Base-by-base conservation (phyloP, 2,329 filamentous ascomycete species). In the Fonsecaea pedrosoi region DNA sequence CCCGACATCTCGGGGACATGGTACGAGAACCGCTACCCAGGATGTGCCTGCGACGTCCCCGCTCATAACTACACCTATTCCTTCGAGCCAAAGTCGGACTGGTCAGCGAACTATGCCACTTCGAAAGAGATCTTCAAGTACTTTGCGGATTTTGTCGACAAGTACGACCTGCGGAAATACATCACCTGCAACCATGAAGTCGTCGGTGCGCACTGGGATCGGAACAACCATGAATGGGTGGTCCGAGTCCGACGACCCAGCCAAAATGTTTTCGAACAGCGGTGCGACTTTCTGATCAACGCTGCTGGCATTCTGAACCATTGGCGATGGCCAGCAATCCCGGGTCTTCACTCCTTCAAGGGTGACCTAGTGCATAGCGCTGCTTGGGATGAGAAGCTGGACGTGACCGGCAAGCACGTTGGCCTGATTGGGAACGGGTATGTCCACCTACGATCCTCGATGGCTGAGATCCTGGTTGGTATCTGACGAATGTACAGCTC, bases 31-130 rank as follows among this genome's bases (percentile, higher is more conserved):
- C 72, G 72, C 1, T 81, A 80, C 62, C 79, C 79, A 0, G 80
- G 80, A 3, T 13, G 62, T 4, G 59, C 45, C 40, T 92, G 89
- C 70, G 89, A 91, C 74, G 86, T 92, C 18, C 88, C 89, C 0
- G 85, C 88, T 0, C 87, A 90, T 74, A 35, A 61, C 3, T 70
- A 70, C 38, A 56, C 54, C 18, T 70, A 57, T 25, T 35, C 57
- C 1, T 82, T 78, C 64, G 77, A 78, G 7, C 78, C 78, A 2
- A 81, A 81, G 42, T 78, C 78, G 1, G 74, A 80, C 45, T 82
- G 80, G 80, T 56, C 35, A 1, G 40, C 62, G 9, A 70, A 61
- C 38, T 68, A 71, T 34, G 67, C 71, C 4, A 57, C 60, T 8
- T 60, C 60, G 0, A 58, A 57, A 12, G 69, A 72, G 32, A 72